A percentile compares a stretch with the other conserved stretches of the same genome.
Evolutionary conservation across 352 stramenopile genomes (phyloP).

Genomic region (Globisporangium polare): DNA sequence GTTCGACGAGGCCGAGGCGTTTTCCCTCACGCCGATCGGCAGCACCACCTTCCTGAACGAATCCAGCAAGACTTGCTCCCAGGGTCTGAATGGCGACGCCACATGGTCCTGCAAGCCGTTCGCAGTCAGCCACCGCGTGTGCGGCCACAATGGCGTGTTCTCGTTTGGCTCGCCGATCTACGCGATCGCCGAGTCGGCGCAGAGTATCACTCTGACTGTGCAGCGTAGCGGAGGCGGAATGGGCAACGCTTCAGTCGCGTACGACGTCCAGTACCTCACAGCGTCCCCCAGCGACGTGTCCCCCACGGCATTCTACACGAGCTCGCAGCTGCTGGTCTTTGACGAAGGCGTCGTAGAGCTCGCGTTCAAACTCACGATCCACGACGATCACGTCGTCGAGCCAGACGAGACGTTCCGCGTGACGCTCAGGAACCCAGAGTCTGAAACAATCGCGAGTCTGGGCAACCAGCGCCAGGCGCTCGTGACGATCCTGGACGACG

Average conservation of each 20-base stretch:
- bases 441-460: conserved; percentile 24
- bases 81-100: conserved; percentile 54
- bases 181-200: conserved; percentile 61
- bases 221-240: conserved; percentile 83
- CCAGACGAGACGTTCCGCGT: conserved; percentile 68
- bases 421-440: conserved; percentile 30
- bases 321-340: conserved; percentile 76
- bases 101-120: conserved; percentile 60
- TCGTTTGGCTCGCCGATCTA: conserved; percentile 87
- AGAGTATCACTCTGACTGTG: conserved; percentile 81
- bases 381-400: conserved; percentile 84
- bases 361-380: conserved; percentile 89
- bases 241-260: conserved; percentile 65
- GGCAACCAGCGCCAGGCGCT: conserved; percentile 60
- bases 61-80: conserved; percentile 42
- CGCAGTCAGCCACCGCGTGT: conserved; percentile 79
- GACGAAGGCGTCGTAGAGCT: conserved; percentile 72
- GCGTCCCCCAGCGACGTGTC: conserved; percentile 75
- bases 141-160: conserved; percentile 88
- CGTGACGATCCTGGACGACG: conserved; percentile 75
- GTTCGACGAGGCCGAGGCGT: conserved; percentile 93
- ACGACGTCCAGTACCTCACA: conserved; percentile 83
- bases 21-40: conserved; percentile 32
- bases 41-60: conserved; percentile 41
- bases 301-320: conserved; percentile 86